Evolutionary conservation across 2,329 filamentous ascomycete species (phyloP).

Genomic region (Pseudofabraea citricarpa): DNA sequence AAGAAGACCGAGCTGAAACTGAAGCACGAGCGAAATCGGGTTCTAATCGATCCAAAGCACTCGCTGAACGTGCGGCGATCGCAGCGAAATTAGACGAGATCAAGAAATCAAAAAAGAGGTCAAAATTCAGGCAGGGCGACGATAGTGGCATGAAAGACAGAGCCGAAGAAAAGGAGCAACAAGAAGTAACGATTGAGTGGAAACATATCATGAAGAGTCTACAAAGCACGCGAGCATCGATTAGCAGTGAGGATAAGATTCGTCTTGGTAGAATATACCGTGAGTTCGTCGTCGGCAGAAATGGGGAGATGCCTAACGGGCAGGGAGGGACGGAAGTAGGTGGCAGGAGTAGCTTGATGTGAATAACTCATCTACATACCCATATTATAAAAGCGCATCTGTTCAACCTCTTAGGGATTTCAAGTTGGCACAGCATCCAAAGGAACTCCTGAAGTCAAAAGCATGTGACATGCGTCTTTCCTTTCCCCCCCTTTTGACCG

Average conservation of each 20-base stretch:
- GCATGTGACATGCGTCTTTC: no score
- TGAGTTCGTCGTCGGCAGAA: conserved; percentile 89
- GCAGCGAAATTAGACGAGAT: conserved; percentile 78
- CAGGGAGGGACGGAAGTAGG: conserved; percentile 91
- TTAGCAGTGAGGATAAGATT: conserved; percentile 70
- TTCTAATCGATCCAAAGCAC: conserved; percentile 45
- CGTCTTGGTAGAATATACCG: conserved; percentile 77
- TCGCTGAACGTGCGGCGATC: conserved; percentile 76
- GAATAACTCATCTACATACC: no score
- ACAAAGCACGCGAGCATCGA: conserved; percentile 73
- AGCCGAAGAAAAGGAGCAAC: conserved; percentile 36
- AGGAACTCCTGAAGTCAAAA: no score
- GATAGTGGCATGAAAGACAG: conserved; percentile 11
- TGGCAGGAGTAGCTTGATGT: conserved; percentile 92
- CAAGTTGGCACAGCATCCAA: no score
- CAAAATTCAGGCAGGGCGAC: conserved; percentile 21
- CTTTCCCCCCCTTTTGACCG: no score
- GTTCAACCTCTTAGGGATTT: no score
- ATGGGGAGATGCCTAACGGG: conserved; percentile 92
- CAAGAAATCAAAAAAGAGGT: conserved; percentile 57
- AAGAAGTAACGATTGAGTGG: conserved; percentile 81
- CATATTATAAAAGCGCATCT: no score
- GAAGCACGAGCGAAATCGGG: conserved; percentile 35
- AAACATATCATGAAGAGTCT: conserved; percentile 76
- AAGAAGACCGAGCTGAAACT: conserved; percentile 41